Percentiles rank a stretch among this genome's conserved stretches.
phyloP scores from a whole-genome alignment of 73 alveolate species.

The Tetrahymena malaccensis region DNA sequence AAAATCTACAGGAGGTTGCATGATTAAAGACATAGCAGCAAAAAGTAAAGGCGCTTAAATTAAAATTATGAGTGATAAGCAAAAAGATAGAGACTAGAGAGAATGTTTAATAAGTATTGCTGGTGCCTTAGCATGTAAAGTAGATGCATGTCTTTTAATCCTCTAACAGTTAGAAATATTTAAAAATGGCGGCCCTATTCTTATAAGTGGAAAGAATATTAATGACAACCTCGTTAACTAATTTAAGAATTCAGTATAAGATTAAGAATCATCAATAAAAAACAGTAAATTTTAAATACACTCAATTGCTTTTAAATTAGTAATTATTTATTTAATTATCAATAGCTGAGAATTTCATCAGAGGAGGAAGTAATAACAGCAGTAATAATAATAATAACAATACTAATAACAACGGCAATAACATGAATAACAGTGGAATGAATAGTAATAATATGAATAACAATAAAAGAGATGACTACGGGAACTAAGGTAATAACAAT shows the following conservation, averaged over 20 bases:
- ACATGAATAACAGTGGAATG: neutral
- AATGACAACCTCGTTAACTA: constrained; percentile 27
- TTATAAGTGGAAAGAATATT: constrained; percentile 36
- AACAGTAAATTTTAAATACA: neutral
- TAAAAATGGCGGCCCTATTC: constrained; percentile 40
- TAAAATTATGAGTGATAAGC: constrained; percentile 20
- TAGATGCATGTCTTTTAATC: constrained; percentile 29
- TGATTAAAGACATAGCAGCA: constrained; percentile 22
- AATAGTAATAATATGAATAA: neutral
- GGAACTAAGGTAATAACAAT: neutral
- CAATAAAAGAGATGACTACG: neutral
- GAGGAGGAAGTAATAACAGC: neutral
- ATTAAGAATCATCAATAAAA: neutral
- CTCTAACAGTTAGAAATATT: constrained; percentile 25
- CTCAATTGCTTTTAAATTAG: neutral
- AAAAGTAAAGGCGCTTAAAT: constrained; percentile 34
- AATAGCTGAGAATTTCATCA: neutral
- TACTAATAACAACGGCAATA: neutral
- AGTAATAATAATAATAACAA: neutral
- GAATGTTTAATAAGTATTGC: constrained; percentile 26
- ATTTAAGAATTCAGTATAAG: constrained; percentile 21
- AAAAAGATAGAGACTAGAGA: constrained; percentile 2
- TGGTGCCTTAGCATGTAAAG: constrained; percentile 4
- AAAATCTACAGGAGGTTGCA: constrained; percentile 19
- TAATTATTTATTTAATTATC: neutral